A percentile compares a stretch with the other conserved stretches of the same genome.
phyloP scores from a whole-genome alignment of 2,329 filamentous ascomycete genomes.

The Cladosporium sp. region DNA sequence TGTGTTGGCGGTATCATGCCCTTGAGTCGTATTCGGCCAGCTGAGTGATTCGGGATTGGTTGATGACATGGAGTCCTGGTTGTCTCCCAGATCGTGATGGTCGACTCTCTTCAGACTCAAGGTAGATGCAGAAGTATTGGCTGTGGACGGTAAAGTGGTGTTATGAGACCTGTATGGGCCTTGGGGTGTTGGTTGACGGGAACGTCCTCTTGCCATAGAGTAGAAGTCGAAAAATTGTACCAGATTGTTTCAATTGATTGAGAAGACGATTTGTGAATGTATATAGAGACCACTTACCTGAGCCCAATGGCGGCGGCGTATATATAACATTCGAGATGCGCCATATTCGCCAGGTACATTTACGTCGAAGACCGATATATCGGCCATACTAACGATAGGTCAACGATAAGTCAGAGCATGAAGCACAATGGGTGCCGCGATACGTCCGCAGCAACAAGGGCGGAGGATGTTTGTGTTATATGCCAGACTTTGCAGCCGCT shows the following conservation, averaged over 20 bases:
- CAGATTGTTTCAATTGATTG: too few species aligned
- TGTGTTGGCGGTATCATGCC: constrained; percentile 5
- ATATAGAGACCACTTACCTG: too few species aligned
- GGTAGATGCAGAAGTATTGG: not conserved
- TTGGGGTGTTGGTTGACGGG: too few species aligned
- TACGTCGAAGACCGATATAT: not conserved
- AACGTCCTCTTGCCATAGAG: too few species aligned
- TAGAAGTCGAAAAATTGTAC: too few species aligned
- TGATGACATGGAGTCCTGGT: too few species aligned
- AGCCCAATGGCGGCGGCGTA: too few species aligned
- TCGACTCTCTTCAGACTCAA: not conserved
- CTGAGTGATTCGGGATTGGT: too few species aligned
- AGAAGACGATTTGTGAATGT: too few species aligned
- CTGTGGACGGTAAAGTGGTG: not conserved
- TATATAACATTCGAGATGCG: too few species aligned
- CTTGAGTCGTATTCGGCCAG: too few species aligned
- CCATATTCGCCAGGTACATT: too few species aligned
- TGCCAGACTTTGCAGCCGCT: not conserved
- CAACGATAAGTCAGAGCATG: not conserved
- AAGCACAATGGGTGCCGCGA: not conserved
- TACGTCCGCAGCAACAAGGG: not conserved
- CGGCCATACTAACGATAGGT: not conserved
- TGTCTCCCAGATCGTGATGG: not conserved
- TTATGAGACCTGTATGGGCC: not conserved
- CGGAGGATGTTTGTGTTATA: not conserved